Evolutionary conservation across 305 asterid genomes (phyloP).

Genomic region (Solanum hybrid): DNA sequence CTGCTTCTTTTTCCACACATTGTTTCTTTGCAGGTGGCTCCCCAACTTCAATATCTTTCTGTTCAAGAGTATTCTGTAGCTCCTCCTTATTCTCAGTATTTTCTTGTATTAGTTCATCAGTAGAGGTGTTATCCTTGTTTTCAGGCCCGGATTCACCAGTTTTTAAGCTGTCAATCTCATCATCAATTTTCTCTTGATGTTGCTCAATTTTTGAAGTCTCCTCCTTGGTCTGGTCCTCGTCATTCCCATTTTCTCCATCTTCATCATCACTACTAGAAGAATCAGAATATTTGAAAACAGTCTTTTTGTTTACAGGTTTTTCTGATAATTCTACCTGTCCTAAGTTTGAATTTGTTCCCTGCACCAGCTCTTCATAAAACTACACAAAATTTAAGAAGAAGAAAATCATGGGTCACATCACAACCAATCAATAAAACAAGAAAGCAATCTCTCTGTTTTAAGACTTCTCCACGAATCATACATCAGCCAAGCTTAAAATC

Average conservation of each 20-base stretch:
- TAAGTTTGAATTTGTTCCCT: constrained; percentile 34
- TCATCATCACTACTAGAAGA: constrained; percentile 43
- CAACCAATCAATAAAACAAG: not conserved
- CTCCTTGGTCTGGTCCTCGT: constrained; percentile 14
- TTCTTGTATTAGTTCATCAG: constrained; percentile 25
- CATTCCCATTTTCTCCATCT: constrained; percentile 11
- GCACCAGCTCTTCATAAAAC: constrained; percentile 78
- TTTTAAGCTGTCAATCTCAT: constrained; percentile 6
- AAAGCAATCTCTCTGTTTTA: not conserved
- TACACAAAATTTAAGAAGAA: constrained; percentile 14
- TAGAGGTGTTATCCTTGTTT: constrained; percentile 19
- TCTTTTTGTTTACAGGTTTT: constrained; percentile 60
- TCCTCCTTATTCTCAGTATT: constrained; percentile 19
- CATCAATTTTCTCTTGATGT: constrained; percentile 16
- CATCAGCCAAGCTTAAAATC: not conserved
- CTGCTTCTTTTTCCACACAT: constrained; percentile 27
- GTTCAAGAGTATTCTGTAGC: constrained; percentile 24
- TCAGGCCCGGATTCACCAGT: constrained; percentile 18
- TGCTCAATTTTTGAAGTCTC: constrained; percentile 16
- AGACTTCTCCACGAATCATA: not conserved
- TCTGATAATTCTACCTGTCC: constrained; percentile 29
- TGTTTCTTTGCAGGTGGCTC: constrained; percentile 68
- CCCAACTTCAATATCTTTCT: constrained; percentile 34
- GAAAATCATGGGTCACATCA: not conserved
- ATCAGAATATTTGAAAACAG: constrained; percentile 58